A percentile compares a stretch with the other conserved stretches of the same genome.
phyloP scores from a whole-genome alignment of 2,329 filamentous ascomycete species.

The Fusarium protoensiforme region DNA sequence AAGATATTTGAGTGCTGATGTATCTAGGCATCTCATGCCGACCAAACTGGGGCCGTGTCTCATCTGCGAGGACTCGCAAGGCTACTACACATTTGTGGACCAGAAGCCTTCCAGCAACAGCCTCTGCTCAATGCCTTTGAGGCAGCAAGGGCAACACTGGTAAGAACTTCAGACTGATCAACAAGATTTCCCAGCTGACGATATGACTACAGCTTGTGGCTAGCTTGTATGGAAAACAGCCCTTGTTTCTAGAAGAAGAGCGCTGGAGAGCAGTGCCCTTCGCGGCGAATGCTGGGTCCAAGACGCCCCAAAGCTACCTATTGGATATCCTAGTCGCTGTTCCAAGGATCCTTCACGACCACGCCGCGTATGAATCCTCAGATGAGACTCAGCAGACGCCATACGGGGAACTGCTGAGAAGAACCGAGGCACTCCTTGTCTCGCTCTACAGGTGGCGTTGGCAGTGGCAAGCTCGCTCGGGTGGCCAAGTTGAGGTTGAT shows the following conservation, averaged over 20 bases:
- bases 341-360: not conserved
- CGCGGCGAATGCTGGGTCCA: not conserved
- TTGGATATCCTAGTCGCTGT: not conserved
- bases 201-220: not conserved
- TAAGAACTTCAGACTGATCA: not conserved
- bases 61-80: not conserved
- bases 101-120: not conserved
- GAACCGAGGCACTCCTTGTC: not conserved
- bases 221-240: not conserved
- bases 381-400: not conserved
- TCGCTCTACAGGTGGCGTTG: not conserved
- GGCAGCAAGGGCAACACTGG: not conserved
- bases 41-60: not conserved
- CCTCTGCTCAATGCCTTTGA: not conserved
- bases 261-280: not conserved
- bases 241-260: not conserved
- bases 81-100: not conserved
- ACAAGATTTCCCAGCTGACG: not conserved
- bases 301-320: not conserved
- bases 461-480: not conserved
- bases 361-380: not conserved
- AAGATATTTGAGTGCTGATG: not conserved
- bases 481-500: not conserved
- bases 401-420: not conserved
- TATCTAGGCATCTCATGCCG: not conserved